Base-by-base conservation (phyloP, 2,329 filamentous ascomycete species). In the Claviceps sp. region DNA sequence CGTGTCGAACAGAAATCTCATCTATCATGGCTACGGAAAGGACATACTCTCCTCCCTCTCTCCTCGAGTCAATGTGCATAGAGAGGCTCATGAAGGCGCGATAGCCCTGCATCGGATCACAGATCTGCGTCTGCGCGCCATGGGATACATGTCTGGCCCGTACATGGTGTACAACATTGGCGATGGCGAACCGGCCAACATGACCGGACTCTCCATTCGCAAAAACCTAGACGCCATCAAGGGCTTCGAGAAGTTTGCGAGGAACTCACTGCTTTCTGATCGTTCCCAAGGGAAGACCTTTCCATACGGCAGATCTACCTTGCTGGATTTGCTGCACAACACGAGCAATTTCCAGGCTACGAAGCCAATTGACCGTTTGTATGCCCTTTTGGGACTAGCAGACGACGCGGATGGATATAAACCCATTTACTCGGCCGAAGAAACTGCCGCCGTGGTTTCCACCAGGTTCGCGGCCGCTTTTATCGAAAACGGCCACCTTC, bases 121-220 rank as follows among this genome's bases (percentile, higher is more conserved):
- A 16, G 52, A 53, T 43, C 46, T 51, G 45, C 52, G 52, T 20
- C 46, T 53, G n/a, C 49, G 52, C 16, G 52, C 52, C 20, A 47
- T 46, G 44, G 52, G 52, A 11, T 53, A 53, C 45, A 53, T 53
- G 52, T 48, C 52, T n/a, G 34, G 37, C 6, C 39, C 49, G 7
- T 53, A 53, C 40, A 51, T 53, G 49, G 49, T 51, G 17, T 50
- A 49, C 49, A 53, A 47, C 20, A 26, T 53, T 5, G 45, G 39
- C 23, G 5, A 36, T 4, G 45, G 40, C 40, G 49, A 49, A 26
- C 49, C 45, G 17, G 46, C 40, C 5, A 48, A 51, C 9, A 20
- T 46, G n/a, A 40, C 40, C 5, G 49, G 23, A 8, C 39, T 53
- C n/a, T 49, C 52, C 34, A 47, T 53, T n/a, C 45, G 52, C 11